Evolutionary conservation across 1,139 yeast genomes (phyloP), one percentile per base, ranked within the genome.

Genomic region (Hemisphaericaspora lyxosophila): DNA sequence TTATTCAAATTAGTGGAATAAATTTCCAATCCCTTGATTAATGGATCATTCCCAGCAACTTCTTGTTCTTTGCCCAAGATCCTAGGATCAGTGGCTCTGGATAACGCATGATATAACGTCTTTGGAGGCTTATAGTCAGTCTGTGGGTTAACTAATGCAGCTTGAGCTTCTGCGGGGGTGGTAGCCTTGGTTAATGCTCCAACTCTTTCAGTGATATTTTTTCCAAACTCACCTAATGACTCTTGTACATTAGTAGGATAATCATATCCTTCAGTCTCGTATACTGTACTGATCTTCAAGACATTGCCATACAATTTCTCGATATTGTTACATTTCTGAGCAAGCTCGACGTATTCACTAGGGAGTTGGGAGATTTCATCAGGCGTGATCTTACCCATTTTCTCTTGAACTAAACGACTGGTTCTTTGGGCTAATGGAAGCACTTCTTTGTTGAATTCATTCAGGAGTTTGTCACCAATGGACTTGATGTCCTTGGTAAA

Each of bases 291-390:
- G 40, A 87, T 84, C 41, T 83, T 75, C 49, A 87, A 73, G 40
- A 87, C 75, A 55, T 84, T 82, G 58, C 77, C 77, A 67, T 86
- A 87, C 39, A 87, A 79, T 26, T 72, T 63, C 59, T 83, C 87
- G 57, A 87, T 74, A 39, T 85, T 80, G 58, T 87, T 94, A 43
- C 89, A 81, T 54, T 80, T 80, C 45, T 70, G 70, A 46, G 90
- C 95, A 48, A 87, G 71, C 44, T 85, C 92, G 24, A 77, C 59
- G 59, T 86, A 87, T 58, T 88, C 96, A 36, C 82, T 79, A 29
- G 96, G 96, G 49, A 88, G 72, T 59, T 86, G 92, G 38, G 92
- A 83, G 48, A 72, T 70, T 53, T 87, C 96, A 39, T 85, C 89
- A 24, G 78, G 82, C 43, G 64, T 67, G 29, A 71, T 71, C 50